Evolutionary conservation across 2,329 filamentous ascomycete species (phyloP).

Genomic region (Colletotrichum sp.): DNA sequence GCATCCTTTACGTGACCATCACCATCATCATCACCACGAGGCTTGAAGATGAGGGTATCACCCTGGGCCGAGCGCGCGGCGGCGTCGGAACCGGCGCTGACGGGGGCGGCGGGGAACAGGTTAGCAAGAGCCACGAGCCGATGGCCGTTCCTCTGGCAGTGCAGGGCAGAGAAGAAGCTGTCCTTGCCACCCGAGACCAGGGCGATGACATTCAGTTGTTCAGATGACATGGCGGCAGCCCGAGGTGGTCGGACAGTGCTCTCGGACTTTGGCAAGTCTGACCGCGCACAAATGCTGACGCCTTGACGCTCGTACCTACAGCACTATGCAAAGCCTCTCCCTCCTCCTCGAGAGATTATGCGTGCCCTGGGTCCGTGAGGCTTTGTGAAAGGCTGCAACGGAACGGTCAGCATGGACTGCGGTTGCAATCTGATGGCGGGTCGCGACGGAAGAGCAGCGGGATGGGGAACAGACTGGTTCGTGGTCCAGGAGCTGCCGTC

Average conservation of each 20-base stretch:
- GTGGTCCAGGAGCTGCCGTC: not conserved
- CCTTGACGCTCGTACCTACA: not conserved
- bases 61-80: not conserved
- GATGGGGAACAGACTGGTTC: slow-evolving; percentile 6
- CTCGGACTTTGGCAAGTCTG: not conserved
- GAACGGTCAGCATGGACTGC: not conserved
- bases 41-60: slow-evolving; percentile 11
- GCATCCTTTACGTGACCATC: not conserved
- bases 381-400: not conserved
- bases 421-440: not conserved
- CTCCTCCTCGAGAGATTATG: not conserved
- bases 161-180: slow-evolving; percentile 90
- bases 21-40: not conserved
- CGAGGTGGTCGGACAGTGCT: not conserved
- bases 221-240: slow-evolving; percentile 40
- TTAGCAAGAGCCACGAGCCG: slow-evolving; percentile 88
- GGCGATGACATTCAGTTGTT: slow-evolving; percentile 78
- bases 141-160: slow-evolving; percentile 88
- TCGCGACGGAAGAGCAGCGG: not conserved
- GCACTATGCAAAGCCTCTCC: not conserved
- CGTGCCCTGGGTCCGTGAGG: not conserved
- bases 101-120: slow-evolving; percentile 64
- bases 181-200: slow-evolving; percentile 97
- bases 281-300: not conserved
- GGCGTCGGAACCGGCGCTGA: slow-evolving; percentile 8